Evolutionary conservation across 331 rosid genomes (phyloP).

Genomic region (Pyracantha coccinea): DNA sequence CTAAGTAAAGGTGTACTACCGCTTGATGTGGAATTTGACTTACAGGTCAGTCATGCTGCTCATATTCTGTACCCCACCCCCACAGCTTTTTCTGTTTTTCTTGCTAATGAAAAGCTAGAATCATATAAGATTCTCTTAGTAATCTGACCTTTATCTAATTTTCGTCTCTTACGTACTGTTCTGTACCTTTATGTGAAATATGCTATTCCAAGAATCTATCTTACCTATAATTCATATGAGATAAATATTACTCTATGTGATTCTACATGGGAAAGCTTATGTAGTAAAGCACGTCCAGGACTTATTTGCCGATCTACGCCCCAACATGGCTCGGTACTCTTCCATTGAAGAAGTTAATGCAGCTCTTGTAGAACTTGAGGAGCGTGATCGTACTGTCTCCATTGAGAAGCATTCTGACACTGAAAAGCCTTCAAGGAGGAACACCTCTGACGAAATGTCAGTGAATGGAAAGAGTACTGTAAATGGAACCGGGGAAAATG

Average conservation of each 20-base stretch:
- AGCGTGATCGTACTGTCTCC: slow-evolving; percentile 53
- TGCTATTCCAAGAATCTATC: not conserved
- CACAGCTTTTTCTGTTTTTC: not conserved
- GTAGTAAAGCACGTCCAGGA: slow-evolving; percentile 43
- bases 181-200: not conserved
- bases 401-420: slow-evolving; percentile 65
- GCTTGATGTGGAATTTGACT: slow-evolving; percentile 86
- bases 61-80: not conserved
- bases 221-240: not conserved
- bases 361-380: slow-evolving; percentile 84
- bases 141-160: not conserved
- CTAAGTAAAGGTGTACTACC: slow-evolving; percentile 89
- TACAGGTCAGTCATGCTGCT: slow-evolving; percentile 62
- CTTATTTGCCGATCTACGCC: slow-evolving; percentile 87
- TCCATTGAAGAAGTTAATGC: slow-evolving; percentile 80
- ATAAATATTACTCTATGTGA: not conserved
- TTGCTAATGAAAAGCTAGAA: not conserved
- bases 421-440: slow-evolving; percentile 52
- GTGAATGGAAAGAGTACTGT: slow-evolving; percentile 48
- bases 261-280: not conserved
- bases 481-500: slow-evolving; percentile 63
- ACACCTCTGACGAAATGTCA: slow-evolving; percentile 25
- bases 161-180: not conserved
- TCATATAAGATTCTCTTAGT: not conserved
- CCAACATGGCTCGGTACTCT: slow-evolving; percentile 78